Percentiles rank a stretch among this genome's conserved stretches.
Conservation (phyloP, 257 asterid genomes). For the Mentha longifolia region DNA sequence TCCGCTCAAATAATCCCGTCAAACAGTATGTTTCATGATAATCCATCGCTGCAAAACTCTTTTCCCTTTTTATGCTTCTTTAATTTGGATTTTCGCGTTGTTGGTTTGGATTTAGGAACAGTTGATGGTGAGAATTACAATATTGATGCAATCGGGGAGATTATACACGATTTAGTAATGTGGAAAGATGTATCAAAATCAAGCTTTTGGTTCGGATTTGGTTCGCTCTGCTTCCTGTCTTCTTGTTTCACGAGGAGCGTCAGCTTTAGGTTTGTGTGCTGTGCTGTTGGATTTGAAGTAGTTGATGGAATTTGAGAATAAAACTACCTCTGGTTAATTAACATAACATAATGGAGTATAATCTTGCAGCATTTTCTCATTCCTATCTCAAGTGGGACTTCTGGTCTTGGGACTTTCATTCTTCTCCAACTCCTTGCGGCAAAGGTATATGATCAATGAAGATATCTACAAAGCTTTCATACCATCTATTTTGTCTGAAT, state of each 20-base stretch:
- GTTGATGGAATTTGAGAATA: neutral
- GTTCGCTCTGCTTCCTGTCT: constrained; percentile 78
- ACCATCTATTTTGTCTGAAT: too few relatives aligned
- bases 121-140: constrained; percentile 49
- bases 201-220: constrained; percentile 98
- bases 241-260: constrained; percentile 76
- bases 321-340: neutral
- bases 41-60: neutral
- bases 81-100: neutral
- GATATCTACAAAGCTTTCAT: neutral
- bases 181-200: constrained; percentile 95
- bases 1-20: constrained; percentile 45
- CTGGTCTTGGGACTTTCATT: constrained; percentile 71
- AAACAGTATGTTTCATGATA: constrained; percentile 43
- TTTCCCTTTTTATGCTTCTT: neutral
- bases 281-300: too few relatives aligned
- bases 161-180: constrained; percentile 69
- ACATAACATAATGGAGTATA: too few relatives aligned
- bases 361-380: constrained; percentile 75
- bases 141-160: constrained; percentile 56
- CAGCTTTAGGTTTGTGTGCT: constrained; percentile 59
- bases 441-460: constrained; percentile 54
- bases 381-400: constrained; percentile 79
- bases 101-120: constrained; percentile 41
- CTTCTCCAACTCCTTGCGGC: constrained; percentile 70